Evolutionary conservation across 768 basidiomycete genomes (phyloP), one percentile per base, ranked within the genome.

Genomic region (Lentinula edodes): DNA sequence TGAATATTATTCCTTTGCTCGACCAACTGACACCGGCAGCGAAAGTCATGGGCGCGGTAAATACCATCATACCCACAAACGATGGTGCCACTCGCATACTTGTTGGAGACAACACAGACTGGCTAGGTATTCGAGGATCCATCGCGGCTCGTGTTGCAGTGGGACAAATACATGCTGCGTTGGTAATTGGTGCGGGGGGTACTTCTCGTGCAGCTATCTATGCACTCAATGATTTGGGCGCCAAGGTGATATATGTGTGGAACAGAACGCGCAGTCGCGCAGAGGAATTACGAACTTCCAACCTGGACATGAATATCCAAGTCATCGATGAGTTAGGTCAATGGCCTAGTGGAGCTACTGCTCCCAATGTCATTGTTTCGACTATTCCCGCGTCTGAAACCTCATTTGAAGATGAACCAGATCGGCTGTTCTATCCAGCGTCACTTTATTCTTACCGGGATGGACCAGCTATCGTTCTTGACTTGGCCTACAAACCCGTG

Each of bases 161-260:
- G 3, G 68, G 71, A 46, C 65, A 74, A 48, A 64, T 82, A 66
- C 64, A 76, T 38, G 80, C 85, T 0, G 90, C 82, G 18, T 80
- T 98, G 61, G 88, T 99, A 59, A 91, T 99, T 62, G 97, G 97
- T 2, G 95, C 94, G 2, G 96, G 96, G 6, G 96, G 96, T 2
- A 97, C 96, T 0, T 88, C 92, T 16, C 90, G 96, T 16, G 96
- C 96, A 0, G 96, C 96, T 1, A 85, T 98, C 63, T 97, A 94
- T 69, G 94, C 96, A 2, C 74, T 98, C 51, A 83, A 89, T 64
- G 75, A 75, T 56, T 76, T 95, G 1, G 86, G 87, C 6, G 82
- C 88, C 41, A 74, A 80, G 54, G 79, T 75, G 5, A 89, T 98
- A 66, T 95, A 93, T 72, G 71, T 99, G 18, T 94, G 81, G 78